Evolutionary conservation across 352 stramenopile genomes (phyloP).

Genomic region (Phytophthora rubi): DNA sequence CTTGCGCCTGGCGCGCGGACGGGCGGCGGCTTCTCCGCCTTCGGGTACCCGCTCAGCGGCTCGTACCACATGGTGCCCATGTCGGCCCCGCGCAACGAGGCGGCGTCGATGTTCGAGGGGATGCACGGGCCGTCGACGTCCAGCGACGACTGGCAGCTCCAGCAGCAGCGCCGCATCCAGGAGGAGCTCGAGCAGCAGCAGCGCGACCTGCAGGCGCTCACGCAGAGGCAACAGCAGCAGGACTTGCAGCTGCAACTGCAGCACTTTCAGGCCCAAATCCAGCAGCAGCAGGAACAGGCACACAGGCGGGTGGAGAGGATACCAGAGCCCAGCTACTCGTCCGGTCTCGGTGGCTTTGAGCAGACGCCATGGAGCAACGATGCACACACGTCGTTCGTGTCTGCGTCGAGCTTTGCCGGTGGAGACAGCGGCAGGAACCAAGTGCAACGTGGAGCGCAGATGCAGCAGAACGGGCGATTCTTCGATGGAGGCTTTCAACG

Average conservation of each 20-base stretch:
- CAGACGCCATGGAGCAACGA: constrained; percentile 15
- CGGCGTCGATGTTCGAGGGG: constrained; percentile 16
- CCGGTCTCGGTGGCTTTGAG: constrained; percentile 1
- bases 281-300: constrained; percentile 21
- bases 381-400: not conserved
- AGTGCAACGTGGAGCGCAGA: not conserved
- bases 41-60: constrained; percentile 13
- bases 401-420: not conserved
- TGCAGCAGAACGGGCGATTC: constrained; percentile 3
- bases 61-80: constrained; percentile 19
- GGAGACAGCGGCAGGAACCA: not conserved
- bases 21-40: not conserved
- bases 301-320: constrained; percentile 18
- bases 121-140: constrained; percentile 20
- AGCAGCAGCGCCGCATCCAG: constrained; percentile 34
- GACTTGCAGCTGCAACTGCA: constrained; percentile 22
- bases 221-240: constrained; percentile 28
- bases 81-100: constrained; percentile 6
- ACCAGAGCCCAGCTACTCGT: constrained; percentile 12
- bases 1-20: constrained; percentile 2
- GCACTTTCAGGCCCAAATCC: constrained; percentile 19
- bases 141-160: constrained; percentile 27
- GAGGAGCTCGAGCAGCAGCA: constrained; percentile 31
- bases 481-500: constrained; percentile 1
- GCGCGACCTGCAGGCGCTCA: constrained; percentile 10